Evolutionary conservation across 257 asterid genomes (phyloP).

Genomic region (Solanum microdontum): DNA sequence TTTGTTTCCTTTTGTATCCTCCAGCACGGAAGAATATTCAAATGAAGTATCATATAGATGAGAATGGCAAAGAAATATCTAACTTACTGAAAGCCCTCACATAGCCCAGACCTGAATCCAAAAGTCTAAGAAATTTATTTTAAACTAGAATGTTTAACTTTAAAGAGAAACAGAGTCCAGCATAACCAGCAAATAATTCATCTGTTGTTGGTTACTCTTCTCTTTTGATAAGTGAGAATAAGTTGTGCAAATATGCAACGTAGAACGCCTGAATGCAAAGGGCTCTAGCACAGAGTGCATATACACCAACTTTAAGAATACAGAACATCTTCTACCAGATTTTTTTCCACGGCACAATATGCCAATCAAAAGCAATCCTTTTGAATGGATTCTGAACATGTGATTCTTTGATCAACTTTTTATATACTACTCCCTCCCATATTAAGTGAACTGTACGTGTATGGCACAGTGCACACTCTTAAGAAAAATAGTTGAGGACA

Average conservation of each 20-base stretch:
- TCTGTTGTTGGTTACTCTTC: background rate
- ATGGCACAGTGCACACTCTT: background rate
- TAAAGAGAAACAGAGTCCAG: background rate
- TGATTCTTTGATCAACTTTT: too few species aligned
- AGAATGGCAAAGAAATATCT: background rate
- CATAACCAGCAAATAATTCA: background rate
- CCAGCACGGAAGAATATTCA: background rate
- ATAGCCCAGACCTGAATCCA: background rate
- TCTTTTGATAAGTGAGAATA: background rate
- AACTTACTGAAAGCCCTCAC: background rate
- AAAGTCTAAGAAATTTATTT: background rate
- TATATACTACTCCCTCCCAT: too few species aligned
- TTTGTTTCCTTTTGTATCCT: background rate
- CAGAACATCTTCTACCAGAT: background rate
- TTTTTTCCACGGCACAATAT: background rate
- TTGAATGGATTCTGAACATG: background rate
- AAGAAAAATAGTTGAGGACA: background rate
- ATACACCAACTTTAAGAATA: background rate
- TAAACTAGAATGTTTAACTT: background rate
- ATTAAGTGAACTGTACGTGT: too few species aligned
- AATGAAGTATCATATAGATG: background rate
- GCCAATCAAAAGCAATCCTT: background rate
- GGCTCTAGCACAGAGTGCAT: background rate
- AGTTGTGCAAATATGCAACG: background rate
- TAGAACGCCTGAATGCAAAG: background rate